These are phyloP conservation scores for Geopyxis carbonaria DNA, from an alignment of 495 filamentous ascomycete genomes.

Conservation along the genomic window DNA sequence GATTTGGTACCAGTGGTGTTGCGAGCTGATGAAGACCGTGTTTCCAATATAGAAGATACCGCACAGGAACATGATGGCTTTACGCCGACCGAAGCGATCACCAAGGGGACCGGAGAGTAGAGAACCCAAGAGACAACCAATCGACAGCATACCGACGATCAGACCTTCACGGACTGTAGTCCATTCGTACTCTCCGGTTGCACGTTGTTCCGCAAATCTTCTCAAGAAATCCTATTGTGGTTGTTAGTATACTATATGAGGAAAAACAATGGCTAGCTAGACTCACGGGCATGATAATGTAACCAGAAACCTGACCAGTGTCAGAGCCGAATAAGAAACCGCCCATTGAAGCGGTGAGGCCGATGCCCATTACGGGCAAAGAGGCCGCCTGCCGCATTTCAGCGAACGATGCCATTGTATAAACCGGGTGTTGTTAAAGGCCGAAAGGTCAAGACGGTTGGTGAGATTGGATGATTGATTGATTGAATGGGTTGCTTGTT, in stretches of 20 bases:
- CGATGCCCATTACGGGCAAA: constrained; percentile 12
- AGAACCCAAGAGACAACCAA: constrained; percentile 54
- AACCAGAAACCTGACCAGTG: constrained; percentile 43
- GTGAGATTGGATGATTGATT: constrained; percentile 6
- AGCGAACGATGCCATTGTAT: constrained; percentile 1
- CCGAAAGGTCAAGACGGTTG: constrained; percentile 3
- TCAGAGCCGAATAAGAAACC: constrained; percentile 66
- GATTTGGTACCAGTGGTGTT: constrained; percentile 34
- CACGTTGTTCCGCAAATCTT: constrained; percentile 28
- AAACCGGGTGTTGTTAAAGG: no score
- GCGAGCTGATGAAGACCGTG: constrained; percentile 48
- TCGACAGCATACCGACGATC: constrained; percentile 41
- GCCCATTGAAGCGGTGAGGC: constrained; percentile 40
- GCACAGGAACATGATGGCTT: constrained; percentile 39
- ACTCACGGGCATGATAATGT: constrained; percentile 38
- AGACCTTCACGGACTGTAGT: constrained; percentile 35
- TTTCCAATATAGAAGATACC: constrained; percentile 51
- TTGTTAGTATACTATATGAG: not conserved
- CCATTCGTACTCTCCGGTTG: constrained; percentile 28
- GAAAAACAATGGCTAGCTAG: not conserved
- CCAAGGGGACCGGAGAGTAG: constrained; percentile 43
- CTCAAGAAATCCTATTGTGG: constrained; percentile 28
- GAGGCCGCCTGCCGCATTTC: constrained; percentile 12
- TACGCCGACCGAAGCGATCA: constrained; percentile 36
- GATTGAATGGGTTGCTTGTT: no score